Conservation (phyloP, 192 early-diverging fungal species). For the Diversispora epigaea region DNA sequence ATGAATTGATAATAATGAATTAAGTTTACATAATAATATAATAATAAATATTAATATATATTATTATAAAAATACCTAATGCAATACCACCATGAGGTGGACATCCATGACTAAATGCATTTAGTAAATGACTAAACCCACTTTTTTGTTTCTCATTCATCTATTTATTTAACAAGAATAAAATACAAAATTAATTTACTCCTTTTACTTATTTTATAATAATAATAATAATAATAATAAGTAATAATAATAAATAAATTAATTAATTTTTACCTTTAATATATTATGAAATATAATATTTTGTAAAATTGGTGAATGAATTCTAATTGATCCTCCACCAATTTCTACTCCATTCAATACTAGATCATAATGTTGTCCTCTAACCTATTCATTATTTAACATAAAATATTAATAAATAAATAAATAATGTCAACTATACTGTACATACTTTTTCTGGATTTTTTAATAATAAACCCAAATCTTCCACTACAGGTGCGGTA, state of each 20-base stretch:
- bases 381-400: constrained; percentile 34
- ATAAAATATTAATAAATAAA: constrained; percentile 8
- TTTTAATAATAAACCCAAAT: constrained; percentile 60
- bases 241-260: not conserved
- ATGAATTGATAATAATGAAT: not conserved
- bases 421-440: not conserved
- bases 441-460: constrained; percentile 57
- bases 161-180: constrained; percentile 15
- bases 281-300: constrained; percentile 70
- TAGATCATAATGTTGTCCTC: constrained; percentile 87
- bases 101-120: constrained; percentile 78
- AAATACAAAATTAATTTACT: too few relatives aligned
- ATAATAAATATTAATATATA: not conserved
- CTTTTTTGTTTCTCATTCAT: constrained; percentile 52
- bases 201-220: not conserved
- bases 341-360: constrained; percentile 90
- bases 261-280: constrained; percentile 45
- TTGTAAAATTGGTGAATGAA: constrained; percentile 78
- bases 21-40: not conserved
- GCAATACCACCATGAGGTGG: constrained; percentile 91
- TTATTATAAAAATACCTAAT: constrained; percentile 41
- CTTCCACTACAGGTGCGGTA: constrained; percentile 74
- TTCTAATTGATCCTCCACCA: constrained; percentile 87
- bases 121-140: constrained; percentile 79
- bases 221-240: constrained; percentile 4